Percentiles rank a stretch among this genome's conserved stretches.
Evolutionary conservation across 768 basidiomycete species (phyloP).

Genomic region (Amanita rubescens): DNA sequence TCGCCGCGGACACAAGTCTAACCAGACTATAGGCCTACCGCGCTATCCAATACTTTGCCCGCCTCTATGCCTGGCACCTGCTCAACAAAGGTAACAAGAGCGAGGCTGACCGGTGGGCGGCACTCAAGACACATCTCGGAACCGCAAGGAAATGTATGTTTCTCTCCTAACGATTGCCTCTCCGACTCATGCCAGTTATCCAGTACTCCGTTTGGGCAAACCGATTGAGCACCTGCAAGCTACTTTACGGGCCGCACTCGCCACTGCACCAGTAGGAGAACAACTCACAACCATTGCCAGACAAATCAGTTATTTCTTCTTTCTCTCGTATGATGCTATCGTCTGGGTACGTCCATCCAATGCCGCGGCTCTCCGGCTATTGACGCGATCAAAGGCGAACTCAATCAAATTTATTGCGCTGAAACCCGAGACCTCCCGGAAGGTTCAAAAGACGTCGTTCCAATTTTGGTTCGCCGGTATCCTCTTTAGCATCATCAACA

Average conservation of each 20-base stretch:
- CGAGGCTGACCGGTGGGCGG: constrained; percentile 70
- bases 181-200: constrained; percentile 3
- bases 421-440: constrained; percentile 51
- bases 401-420: constrained; percentile 57
- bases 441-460: constrained; percentile 59
- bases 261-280: constrained; percentile 52
- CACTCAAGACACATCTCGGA: constrained; percentile 80
- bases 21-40: constrained; percentile 65
- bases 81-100: constrained; percentile 60
- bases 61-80: constrained; percentile 83
- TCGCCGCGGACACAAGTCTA: neutral
- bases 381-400: constrained; percentile 42
- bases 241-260: constrained; percentile 63
- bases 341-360: constrained; percentile 60
- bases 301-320: constrained; percentile 86
- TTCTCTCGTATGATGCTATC: constrained; percentile 74
- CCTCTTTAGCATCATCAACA: constrained; percentile 65
- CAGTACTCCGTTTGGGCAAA: constrained; percentile 91
- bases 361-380: neutral
- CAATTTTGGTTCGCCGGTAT: constrained; percentile 89
- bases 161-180: neutral
- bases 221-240: constrained; percentile 91
- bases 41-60: constrained; percentile 83
- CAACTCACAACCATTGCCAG: constrained; percentile 72
- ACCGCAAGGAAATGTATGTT: constrained; percentile 79